Conservation (phyloP, 306 rosid genomes). For the Trifolium pratense region DNA sequence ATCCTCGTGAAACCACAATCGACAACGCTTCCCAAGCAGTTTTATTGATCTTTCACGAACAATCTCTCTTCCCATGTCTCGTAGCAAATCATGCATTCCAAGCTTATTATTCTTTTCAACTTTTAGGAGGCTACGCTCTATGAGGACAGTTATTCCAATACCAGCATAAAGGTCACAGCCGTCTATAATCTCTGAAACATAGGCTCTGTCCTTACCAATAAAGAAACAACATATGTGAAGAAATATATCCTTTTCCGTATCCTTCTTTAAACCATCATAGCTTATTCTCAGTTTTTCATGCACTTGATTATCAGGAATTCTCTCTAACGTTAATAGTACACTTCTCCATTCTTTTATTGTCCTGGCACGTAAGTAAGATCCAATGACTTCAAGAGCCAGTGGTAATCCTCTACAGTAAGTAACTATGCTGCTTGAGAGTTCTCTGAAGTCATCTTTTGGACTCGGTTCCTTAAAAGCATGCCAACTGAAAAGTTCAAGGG, state of each 20-base stretch:
- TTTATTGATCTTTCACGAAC: neutral
- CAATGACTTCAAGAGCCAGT: constrained; percentile 50
- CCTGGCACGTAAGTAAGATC: constrained; percentile 39
- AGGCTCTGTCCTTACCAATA: neutral
- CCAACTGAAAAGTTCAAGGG: constrained; percentile 41
- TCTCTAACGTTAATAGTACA: constrained; percentile 38
- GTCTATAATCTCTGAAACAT: neutral
- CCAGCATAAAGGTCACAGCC: neutral
- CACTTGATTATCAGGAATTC: constrained; percentile 38
- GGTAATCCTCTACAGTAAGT: constrained; percentile 47
- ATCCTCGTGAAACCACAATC: constrained; percentile 4
- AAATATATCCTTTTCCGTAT: neutral
- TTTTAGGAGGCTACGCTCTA: neutral
- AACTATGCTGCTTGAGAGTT: constrained; percentile 19
- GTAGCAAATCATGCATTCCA: neutral
- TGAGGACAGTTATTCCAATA: neutral
- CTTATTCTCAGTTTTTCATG: constrained; percentile 36
- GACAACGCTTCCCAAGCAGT: neutral
- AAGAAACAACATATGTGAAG: constrained; percentile 4
- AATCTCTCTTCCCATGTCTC: constrained; percentile 26
- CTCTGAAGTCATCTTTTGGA: neutral
- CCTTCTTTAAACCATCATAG: neutral
- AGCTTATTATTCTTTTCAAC: constrained; percentile 3
- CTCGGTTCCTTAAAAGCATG: constrained; percentile 31
- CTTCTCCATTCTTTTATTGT: constrained; percentile 29